These are phyloP conservation scores for Fraxinus anomala DNA, from an alignment of 257 asterid genomes.

Conservation along the genomic window DNA sequence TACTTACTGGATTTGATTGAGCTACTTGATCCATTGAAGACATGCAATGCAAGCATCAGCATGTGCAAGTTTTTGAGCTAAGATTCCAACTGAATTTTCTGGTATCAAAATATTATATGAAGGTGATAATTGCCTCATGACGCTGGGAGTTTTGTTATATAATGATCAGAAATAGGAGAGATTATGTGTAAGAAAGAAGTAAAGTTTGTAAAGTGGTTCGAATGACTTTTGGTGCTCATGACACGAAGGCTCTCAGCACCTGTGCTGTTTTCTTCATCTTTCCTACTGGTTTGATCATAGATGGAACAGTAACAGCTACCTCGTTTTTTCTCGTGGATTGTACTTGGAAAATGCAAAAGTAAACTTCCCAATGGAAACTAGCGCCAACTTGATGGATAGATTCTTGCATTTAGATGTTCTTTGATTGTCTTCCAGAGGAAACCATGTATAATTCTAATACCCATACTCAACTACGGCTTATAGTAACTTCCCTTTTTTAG, in stretches of 20 bases:
- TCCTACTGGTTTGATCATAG: conserved; percentile 29
- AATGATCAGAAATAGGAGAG: conserved; percentile 37
- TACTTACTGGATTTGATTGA: not conserved
- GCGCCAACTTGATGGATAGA: conserved; percentile 9
- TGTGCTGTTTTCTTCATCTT: conserved; percentile 5
- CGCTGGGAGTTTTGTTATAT: conserved; percentile 26
- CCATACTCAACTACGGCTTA: too few relatives aligned
- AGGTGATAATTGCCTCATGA: conserved; percentile 37
- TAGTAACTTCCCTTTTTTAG: too few relatives aligned
- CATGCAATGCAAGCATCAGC: conserved; percentile 22
- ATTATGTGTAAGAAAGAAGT: conserved; percentile 3
- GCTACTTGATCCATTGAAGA: conserved; percentile 22
- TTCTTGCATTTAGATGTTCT: conserved; percentile 32
- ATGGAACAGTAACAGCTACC: conserved; percentile 17
- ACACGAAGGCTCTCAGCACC: too few relatives aligned
- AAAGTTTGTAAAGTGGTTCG: conserved; percentile 19
- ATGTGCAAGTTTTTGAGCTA: conserved; percentile 24
- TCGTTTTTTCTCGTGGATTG: conserved; percentile 1
- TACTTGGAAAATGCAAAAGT: conserved; percentile 16
- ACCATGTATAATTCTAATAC: conserved; percentile 42
- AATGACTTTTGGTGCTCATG: conserved; percentile 9
- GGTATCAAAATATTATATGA: conserved; percentile 23
- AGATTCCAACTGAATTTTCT: conserved; percentile 24
- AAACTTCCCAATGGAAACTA: conserved; percentile 16
- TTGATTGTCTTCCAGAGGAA: conserved; percentile 26